Evolutionary conservation across 2,329 filamentous ascomycete species (phyloP).

Genomic region (Colletotrichum somersetense): DNA sequence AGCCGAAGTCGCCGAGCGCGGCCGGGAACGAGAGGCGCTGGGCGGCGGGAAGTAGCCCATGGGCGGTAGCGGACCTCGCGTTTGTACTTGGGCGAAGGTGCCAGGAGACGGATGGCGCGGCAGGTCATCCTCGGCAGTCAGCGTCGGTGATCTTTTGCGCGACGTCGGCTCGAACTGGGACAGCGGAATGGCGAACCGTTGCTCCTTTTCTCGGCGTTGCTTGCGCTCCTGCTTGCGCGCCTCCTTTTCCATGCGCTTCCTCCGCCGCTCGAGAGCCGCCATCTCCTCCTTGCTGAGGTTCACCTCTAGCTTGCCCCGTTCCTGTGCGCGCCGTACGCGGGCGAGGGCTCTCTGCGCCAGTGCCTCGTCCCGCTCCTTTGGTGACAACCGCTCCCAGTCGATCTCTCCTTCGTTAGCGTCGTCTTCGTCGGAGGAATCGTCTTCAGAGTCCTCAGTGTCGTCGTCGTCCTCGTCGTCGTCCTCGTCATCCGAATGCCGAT

Average conservation of each 20-base stretch:
- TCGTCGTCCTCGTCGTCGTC: conserved; percentile 53
- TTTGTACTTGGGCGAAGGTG: conserved; percentile 52
- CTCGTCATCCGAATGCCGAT: conserved; percentile 52
- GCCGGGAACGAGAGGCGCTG: conserved; percentile 55
- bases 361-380: conserved; percentile 77
- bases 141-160: conserved; percentile 51
- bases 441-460: conserved; percentile 56
- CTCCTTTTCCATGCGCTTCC: conserved; percentile 68
- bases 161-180: conserved; percentile 62
- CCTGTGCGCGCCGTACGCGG: conserved; percentile 83
- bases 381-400: conserved; percentile 65
- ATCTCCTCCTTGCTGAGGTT: conserved; percentile 84
- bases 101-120: conserved; percentile 56
- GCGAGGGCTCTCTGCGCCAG: conserved; percentile 83
- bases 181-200: conserved; percentile 66
- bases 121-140: conserved; percentile 51
- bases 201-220: conserved; percentile 57
- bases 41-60: conserved; percentile 67
- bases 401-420: conserved; percentile 56
- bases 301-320: conserved; percentile 82
- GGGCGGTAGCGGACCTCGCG: conserved; percentile 56
- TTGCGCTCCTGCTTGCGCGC: conserved; percentile 54
- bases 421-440: conserved; percentile 50
- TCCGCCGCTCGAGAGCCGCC: conserved; percentile 79
- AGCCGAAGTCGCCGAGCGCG: conserved; percentile 57